Conservation (phyloP, 257 asterid genomes). For the Linderniella brevidens region DNA sequence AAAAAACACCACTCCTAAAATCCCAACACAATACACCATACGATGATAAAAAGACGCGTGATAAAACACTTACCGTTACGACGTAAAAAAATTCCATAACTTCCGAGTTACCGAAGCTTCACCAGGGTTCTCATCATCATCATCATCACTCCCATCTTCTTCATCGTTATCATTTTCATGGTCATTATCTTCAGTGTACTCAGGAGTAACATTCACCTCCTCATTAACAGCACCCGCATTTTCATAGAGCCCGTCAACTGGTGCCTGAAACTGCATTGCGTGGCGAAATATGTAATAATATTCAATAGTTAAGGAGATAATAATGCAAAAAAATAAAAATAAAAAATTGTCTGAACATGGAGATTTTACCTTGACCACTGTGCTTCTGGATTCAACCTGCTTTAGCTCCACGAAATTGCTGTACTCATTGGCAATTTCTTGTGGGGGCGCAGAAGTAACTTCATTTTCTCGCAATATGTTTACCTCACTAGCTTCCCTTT, state of each 20-base stretch:
- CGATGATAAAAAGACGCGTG: no score
- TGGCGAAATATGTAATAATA: background rate
- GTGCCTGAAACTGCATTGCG: conserved; percentile 33
- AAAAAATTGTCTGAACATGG: background rate
- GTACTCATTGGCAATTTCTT: conserved; percentile 20
- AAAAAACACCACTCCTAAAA: no score
- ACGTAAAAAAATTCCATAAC: conserved; percentile 75
- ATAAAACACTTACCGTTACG: conserved; percentile 18
- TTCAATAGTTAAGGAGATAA: conserved; percentile 1
- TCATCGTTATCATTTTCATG: conserved; percentile 26
- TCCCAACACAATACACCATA: no score
- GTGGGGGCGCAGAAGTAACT: conserved; percentile 26
- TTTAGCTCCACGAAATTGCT: conserved; percentile 15
- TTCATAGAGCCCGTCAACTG: conserved; percentile 12
- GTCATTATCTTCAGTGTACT: conserved; percentile 24
- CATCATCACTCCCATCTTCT: conserved; percentile 14
- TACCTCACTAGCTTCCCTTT: conserved; percentile 18
- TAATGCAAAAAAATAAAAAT: background rate
- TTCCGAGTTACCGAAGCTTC: conserved; percentile 45
- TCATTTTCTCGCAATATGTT: conserved; percentile 22
- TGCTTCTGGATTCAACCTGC: no score
- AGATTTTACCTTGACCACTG: conserved; percentile 29
- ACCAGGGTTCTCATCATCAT: conserved; percentile 32
- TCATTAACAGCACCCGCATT: conserved; percentile 19
- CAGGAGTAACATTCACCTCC: conserved; percentile 32